A percentile compares a stretch with the other conserved stretches of the same genome.
phyloP scores from a whole-genome alignment of 257 asterid genomes.

The Osmanthus fragrans region DNA sequence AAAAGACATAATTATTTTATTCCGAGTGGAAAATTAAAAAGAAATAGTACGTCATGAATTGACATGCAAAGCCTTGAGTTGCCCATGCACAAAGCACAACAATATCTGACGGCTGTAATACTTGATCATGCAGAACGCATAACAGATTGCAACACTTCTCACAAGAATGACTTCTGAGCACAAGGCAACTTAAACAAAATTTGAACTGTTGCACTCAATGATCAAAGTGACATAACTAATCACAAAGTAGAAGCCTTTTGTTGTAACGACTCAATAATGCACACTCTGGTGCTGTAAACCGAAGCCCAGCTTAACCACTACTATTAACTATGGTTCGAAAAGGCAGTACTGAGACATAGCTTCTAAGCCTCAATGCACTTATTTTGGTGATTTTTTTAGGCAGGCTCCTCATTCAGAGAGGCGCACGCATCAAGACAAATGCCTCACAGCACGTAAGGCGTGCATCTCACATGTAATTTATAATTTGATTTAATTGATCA shows the following conservation, averaged over 20 bases:
- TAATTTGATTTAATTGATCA: too few relatives aligned
- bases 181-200: not conserved
- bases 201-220: not conserved
- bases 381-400: too few relatives aligned
- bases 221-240: not conserved
- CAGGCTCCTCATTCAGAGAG: too few relatives aligned
- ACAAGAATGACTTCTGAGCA: not conserved
- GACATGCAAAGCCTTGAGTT: conserved; percentile 5
- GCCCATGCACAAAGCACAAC: not conserved
- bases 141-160: conserved; percentile 8
- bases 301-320: not conserved
- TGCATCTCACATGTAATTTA: too few relatives aligned
- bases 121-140: not conserved
- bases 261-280: not conserved
- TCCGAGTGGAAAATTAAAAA: not conserved
- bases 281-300: not conserved
- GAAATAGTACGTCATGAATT: not conserved
- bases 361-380: too few relatives aligned
- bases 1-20: not conserved
- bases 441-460: too few relatives aligned
- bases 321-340: not conserved
- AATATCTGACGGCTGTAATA: not conserved
- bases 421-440: too few relatives aligned
- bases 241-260: not conserved
- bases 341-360: too few relatives aligned